Base-by-base conservation (phyloP, 208 protist species). In the Chromosphaera perkinsii region DNA sequence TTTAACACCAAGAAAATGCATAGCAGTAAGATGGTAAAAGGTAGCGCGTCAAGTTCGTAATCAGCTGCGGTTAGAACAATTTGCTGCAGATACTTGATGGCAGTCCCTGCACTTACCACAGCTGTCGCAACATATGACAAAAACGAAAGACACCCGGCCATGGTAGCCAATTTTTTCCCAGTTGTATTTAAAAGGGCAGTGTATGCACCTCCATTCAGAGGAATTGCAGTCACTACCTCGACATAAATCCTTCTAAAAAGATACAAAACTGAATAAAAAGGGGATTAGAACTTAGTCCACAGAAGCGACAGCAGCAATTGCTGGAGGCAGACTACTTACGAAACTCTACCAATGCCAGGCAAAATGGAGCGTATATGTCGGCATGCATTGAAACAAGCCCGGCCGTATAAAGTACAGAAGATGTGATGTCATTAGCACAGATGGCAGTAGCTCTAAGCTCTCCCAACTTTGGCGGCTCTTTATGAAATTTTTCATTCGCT, bases 121-220 rank as follows among this genome's bases (percentile, higher is more conserved):
- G 80, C 76, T 37, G 87, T 91, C 24, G 79, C 82, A n/a, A 85
- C 70, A 58, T 90, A 91, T 20, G 86, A 85, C 22, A 88, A 70
- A 31, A 88, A 49, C 2, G 75, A 82, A 3, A 86, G 56, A 36
- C 71, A 75, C 22, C 82, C 78, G 0, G 85, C 85, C 3, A 90
- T 32, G 3, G 86, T 60, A 36, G 86, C 82, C 14, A 82, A 45
- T 24, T 63, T 52, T 55, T 91, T 90, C 7, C 69, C 75, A 0
- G 84, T 85, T 3, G 85, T 88, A 54, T 91, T 90, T 26, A 89
- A 72, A 17, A 91, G 35, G n/a, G 86, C 60, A 43, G 78, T 88
- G 66, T 91, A 91, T 17, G 77, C n/a, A n/a, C 86, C 87, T 22
- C 86, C 85, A 65, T 91, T 89, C 24, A 90, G 70, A 32, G 85